A percentile compares a stretch with the other conserved stretches of the same genome.
phyloP scores from a whole-genome alignment of 1,284 basidiomycete species.

The Ustilago vetiveriae region DNA sequence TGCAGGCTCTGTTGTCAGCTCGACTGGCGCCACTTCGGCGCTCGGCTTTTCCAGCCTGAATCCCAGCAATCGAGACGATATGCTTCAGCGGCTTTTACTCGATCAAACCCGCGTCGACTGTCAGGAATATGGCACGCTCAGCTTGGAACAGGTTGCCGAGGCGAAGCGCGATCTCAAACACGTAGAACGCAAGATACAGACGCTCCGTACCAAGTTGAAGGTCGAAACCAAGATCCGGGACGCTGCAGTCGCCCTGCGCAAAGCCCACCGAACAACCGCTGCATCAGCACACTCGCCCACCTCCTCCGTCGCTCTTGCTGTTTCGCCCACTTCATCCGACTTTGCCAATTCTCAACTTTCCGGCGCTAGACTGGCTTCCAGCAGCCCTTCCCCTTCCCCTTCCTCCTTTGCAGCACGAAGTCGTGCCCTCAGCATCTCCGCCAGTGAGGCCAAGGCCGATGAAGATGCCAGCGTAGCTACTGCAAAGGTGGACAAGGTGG shows the following conservation, averaged over 20 bases:
- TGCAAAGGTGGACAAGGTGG: slow-evolving; percentile 51
- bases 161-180: slow-evolving; percentile 49
- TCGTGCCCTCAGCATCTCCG: slow-evolving; percentile 33
- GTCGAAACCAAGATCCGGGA: slow-evolving; percentile 56
- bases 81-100: slow-evolving; percentile 43
- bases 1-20: slow-evolving; percentile 37
- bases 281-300: slow-evolving; percentile 25
- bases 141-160: slow-evolving; percentile 51
- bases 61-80: slow-evolving; percentile 35
- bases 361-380: neutral
- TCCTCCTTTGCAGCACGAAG: slow-evolving; percentile 28
- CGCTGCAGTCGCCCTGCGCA: slow-evolving; percentile 56
- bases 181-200: slow-evolving; percentile 39
- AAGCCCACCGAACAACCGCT: slow-evolving; percentile 43
- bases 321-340: slow-evolving; percentile 26
- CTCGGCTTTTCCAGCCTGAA: slow-evolving; percentile 24
- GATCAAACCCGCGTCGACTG: slow-evolving; percentile 52
- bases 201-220: slow-evolving; percentile 50
- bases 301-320: slow-evolving; percentile 10
- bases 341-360: neutral
- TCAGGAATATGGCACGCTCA: slow-evolving; percentile 45
- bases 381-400: slow-evolving; percentile 1
- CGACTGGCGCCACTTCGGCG: slow-evolving; percentile 8
- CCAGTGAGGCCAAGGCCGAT: slow-evolving; percentile 52
- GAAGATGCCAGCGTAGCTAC: slow-evolving; percentile 42